These are phyloP conservation scores for Psilocybe cubensis DNA, from an alignment of 768 basidiomycete species.

Conservation along the genomic window DNA sequence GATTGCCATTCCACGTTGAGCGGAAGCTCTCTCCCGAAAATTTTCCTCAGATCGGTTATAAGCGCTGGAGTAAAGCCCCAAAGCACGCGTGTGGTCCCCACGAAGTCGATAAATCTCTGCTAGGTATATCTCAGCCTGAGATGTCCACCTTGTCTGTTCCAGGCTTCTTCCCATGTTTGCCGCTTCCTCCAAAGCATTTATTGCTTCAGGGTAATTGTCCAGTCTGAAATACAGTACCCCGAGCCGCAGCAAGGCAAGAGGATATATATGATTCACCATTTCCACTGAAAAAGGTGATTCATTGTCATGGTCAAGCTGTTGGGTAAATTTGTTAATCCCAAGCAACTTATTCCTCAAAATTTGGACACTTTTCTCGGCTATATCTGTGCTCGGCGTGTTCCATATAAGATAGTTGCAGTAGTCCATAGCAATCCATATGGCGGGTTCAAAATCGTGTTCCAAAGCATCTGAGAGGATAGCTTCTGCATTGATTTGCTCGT, in stretches of 20 bases:
- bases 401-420: slow-evolving; percentile 10
- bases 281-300: too few relatives aligned
- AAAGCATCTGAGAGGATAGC: not conserved
- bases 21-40: not conserved
- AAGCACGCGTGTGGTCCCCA: not conserved
- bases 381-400: slow-evolving; percentile 7
- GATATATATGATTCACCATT: too few relatives aligned
- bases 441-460: not conserved
- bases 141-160: not conserved
- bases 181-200: not conserved
- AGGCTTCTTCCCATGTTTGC: not conserved
- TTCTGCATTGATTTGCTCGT: not conserved
- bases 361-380: not conserved
- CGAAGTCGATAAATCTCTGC: not conserved
- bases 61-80: not conserved
- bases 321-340: too few relatives aligned
- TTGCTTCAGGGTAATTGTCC: not conserved
- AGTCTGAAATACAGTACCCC: slow-evolving; percentile 2
- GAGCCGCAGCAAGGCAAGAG: not conserved
- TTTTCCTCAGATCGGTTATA: not conserved
- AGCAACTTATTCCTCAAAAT: not conserved
- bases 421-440: not conserved
- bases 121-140: not conserved
- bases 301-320: too few relatives aligned
- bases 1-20: not conserved